Evolutionary conservation across 441 rosid genomes (phyloP).

Genomic region (Euphorbia celastroides): DNA sequence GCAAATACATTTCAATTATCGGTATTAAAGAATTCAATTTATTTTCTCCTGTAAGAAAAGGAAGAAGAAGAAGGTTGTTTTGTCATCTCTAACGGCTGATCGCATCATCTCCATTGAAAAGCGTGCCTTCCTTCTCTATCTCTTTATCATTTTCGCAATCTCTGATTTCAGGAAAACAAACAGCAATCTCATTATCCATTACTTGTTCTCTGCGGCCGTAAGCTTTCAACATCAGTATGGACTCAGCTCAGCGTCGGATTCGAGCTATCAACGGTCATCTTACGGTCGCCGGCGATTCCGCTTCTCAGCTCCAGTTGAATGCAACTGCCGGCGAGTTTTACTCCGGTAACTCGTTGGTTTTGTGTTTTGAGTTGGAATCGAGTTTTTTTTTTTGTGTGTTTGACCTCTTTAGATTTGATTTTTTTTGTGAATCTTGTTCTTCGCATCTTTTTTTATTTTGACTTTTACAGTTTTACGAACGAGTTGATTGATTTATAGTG

Average conservation of each 20-base stretch:
- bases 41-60: too few relatives aligned
- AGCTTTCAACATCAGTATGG: constrained; percentile 15
- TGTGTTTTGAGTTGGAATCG: neutral
- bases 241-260: constrained; percentile 64
- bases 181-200: neutral
- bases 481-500: neutral
- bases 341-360: constrained; percentile 36
- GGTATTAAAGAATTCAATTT: too few relatives aligned
- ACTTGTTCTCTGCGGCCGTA: neutral
- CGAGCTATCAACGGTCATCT: constrained; percentile 64
- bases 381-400: neutral
- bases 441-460: neutral
- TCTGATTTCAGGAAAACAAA: constrained; percentile 21
- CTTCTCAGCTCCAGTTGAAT: constrained; percentile 40
- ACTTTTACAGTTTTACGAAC: neutral
- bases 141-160: neutral
- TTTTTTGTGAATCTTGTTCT: neutral
- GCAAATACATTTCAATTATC: neutral
- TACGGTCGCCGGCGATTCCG: constrained; percentile 35
- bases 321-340: constrained; percentile 78
- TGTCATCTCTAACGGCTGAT: neutral
- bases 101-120: neutral
- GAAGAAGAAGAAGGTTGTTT: neutral
- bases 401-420: neutral
- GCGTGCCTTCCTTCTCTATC: constrained; percentile 17